Evolutionary conservation across 2,329 filamentous ascomycete genomes (phyloP).

Genomic region (Pseudogymnoascus sp.): DNA sequence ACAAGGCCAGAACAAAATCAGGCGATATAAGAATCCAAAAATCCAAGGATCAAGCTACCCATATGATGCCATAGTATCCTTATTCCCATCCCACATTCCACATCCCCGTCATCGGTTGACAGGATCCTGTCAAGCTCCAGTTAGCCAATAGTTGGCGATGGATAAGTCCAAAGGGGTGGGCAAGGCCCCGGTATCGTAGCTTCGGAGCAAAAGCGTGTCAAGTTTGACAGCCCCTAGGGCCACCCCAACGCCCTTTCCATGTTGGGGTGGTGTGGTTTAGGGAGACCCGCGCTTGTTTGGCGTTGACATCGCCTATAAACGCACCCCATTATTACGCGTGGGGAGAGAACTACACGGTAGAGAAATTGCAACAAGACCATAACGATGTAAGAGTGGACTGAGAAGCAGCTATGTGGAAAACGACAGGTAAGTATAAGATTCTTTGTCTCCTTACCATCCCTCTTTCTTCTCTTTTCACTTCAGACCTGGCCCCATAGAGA

Average conservation of each 20-base stretch:
- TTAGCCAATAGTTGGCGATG: background rate
- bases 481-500: background rate
- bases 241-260: background rate
- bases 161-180: background rate
- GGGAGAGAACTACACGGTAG: background rate
- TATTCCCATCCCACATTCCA: background rate
- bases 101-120: background rate
- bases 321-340: background rate
- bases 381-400: conserved; percentile 5
- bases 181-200: background rate
- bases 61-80: background rate
- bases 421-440: conserved; percentile 1
- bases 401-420: background rate
- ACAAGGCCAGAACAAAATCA: background rate
- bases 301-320: conserved; percentile 1
- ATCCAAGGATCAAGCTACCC: background rate
- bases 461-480: background rate
- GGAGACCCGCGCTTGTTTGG: background rate
- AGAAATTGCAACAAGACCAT: background rate
- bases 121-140: background rate
- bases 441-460: background rate
- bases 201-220: background rate
- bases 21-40: background rate
- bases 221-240: background rate
- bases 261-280: background rate